Base-by-base conservation (phyloP, 495 filamentous ascomycete genomes). In the Cladorrhinum samala region DNA sequence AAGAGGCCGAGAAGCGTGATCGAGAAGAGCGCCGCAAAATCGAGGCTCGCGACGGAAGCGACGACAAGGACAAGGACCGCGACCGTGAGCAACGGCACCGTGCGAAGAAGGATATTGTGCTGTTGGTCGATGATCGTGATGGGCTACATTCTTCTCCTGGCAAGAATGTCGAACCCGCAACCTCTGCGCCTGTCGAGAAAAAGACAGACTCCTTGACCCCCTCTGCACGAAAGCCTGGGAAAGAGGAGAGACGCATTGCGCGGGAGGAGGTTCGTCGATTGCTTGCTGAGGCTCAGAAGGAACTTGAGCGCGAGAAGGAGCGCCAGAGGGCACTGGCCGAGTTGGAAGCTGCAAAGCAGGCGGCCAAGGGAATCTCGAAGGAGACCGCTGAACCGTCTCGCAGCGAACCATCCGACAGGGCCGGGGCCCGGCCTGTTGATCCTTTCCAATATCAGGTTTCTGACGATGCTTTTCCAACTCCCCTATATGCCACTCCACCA, bases 381-480 rank as follows among this genome's bases (percentile, higher is more conserved):
- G 14, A n/a, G 19, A 43, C 42, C 4, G 20, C 36, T 20, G 30
- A 38, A 18, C 16, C 20, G 5, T 23, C 19, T 14, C 43, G 23
- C 4, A 24, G 43, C 5, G 47, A 42, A 25, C 55, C 50, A n/a
- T 61, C 60, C 9, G 54, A 48, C 48, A 64, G 49, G 59, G 50
- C 38, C 48, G 49, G 21, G 37, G 36, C 55, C 8, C 44, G 53
- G 6, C 46, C 63, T 11, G 53, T 77, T 50, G 74, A 80, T 56
- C 73, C 76, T 14, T 79, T 80, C 60, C 68, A 76, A 53, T 80
- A 60, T 46, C 78, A 77, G 57, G 77, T 78, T 52, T 24, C 64
- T 13, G 67, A 74, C 45, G 72, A 76, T 60, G 73, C 74, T 42
- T 79, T 77, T 46, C 57, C 55, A 30, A 73, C 74, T 18, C 73